Conservation (phyloP, 768 basidiomycete genomes). For the Lactarius akahatsu region DNA sequence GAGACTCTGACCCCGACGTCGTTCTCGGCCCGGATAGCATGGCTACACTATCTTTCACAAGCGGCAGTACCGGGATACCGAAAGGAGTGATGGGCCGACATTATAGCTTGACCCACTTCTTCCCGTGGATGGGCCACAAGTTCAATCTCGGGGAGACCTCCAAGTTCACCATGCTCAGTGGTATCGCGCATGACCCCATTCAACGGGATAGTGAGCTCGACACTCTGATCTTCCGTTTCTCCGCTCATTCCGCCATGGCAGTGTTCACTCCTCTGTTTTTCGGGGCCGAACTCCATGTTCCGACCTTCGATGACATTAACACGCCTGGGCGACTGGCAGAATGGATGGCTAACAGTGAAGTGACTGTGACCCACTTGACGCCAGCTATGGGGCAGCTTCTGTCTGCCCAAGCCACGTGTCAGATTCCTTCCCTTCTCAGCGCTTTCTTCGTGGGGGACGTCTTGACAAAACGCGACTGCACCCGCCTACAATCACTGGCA, state of each 20-base stretch:
- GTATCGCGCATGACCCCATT: conserved; percentile 98
- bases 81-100: conserved; percentile 97
- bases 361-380: conserved; percentile 96
- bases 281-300: conserved; percentile 92
- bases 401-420: conserved; percentile 77
- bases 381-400: conserved; percentile 99
- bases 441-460: conserved; percentile 99
- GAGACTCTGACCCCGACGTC: conserved; percentile 74
- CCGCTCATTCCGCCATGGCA: conserved; percentile 36
- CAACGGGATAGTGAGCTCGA: conserved; percentile 89
- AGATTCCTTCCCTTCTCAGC: conserved; percentile 81
- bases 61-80: conserved; percentile 95
- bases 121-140: conserved; percentile 96
- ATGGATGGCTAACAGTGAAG: conserved; percentile 93
- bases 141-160: conserved; percentile 74
- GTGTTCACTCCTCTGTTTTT: conserved; percentile 99
- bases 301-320: conserved; percentile 95
- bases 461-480: conserved; percentile 96
- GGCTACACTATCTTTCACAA: conserved; percentile 94
- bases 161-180: conserved; percentile 97
- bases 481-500: conserved; percentile 89
- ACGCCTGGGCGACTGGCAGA: conserved; percentile 95
- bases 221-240: not conserved
- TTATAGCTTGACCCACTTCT: conserved; percentile 96
- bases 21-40: conserved; percentile 92